Conservation (phyloP, 2,329 filamentous ascomycete genomes). For the Pseudovirgaria hyperparasitica region DNA sequence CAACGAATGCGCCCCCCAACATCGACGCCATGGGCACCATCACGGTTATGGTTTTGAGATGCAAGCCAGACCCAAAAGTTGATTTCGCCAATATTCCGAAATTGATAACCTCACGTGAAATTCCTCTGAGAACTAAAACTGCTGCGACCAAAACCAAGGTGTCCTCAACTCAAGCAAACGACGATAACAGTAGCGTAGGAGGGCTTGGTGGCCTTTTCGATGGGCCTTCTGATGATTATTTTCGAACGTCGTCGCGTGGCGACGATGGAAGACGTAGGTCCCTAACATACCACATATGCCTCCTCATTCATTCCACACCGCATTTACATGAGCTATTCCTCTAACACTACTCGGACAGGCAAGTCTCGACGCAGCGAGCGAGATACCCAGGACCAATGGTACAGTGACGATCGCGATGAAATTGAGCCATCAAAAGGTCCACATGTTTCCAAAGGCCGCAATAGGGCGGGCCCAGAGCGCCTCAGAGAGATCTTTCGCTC, state of each 20-base stretch:
- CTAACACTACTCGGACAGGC: no score
- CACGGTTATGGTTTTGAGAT: constrained; percentile 35
- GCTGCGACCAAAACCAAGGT: not conserved
- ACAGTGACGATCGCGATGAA: not conserved
- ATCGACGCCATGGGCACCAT: constrained; percentile 33
- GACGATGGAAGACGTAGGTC: no score
- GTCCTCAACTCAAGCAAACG: not conserved
- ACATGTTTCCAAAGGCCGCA: no score
- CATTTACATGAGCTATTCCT: not conserved
- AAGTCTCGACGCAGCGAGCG: not conserved
- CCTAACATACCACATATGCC: not conserved
- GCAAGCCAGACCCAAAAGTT: constrained; percentile 15
- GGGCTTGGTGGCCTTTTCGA: constrained; percentile 20
- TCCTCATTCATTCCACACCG: not conserved
- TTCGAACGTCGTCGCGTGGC: no score
- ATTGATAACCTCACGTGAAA: constrained; percentile 5
- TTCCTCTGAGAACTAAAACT: not conserved
- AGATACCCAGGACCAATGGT: not conserved
- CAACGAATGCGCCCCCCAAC: constrained; percentile 17
- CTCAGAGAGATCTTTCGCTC: no score
- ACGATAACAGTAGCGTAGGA: constrained; percentile 6
- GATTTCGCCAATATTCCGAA: constrained; percentile 3
- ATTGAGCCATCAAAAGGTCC: no score
- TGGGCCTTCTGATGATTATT: constrained; percentile 17
- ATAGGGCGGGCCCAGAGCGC: no score